Evolutionary conservation across 805 yeast species (phyloP), one percentile per base, ranked within the genome.

Genomic region (Schwanniomyces pseudopolymorphus): DNA sequence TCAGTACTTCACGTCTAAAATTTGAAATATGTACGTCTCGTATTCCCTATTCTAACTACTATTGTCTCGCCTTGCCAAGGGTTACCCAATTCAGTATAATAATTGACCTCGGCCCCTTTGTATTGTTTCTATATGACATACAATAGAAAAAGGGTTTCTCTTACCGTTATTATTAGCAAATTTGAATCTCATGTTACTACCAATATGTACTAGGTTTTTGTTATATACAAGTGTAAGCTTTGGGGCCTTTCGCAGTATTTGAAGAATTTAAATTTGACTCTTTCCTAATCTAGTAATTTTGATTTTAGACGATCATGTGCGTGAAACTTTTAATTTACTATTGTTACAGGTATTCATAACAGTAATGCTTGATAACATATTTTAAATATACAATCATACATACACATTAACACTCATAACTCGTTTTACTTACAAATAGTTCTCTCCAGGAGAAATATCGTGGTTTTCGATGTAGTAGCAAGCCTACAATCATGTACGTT

Each of bases 401-500:
- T 20, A 16, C 33, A 11, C 14, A 27, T 31, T 8, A 9, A 26
- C 35, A 31, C 16, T 14, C 17, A 14, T 14, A 2, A 14, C 7
- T 4, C 3, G 14, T 31, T 6, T 4, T 11, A 11, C 13, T 13
- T 6, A 7, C 28, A 6, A 7, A 10, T 11, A 26, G 5, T 31
- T 16, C 20, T 31, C 35, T 16, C 35, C 8, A 31, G 35, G 35
- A 17, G 35, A 31, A 31, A 31, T 31, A 14, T 16, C 19, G 35
- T 31, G 20, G 24, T 14, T 21, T 11, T 45, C 46, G 49, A 46
- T 46, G 49, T 46, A 46, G 49, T 45, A 24, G 20, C 25, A 19
- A 19, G 49, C 49, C 45, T 45, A 42, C 49, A 46, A 46, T 46
- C 49, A 38, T 46, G 28, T 16, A 22, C 25, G 35, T 31, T 14